Conservation (phyloP, 257 asterid genomes). For the Rauvolfia tetraphylla region DNA sequence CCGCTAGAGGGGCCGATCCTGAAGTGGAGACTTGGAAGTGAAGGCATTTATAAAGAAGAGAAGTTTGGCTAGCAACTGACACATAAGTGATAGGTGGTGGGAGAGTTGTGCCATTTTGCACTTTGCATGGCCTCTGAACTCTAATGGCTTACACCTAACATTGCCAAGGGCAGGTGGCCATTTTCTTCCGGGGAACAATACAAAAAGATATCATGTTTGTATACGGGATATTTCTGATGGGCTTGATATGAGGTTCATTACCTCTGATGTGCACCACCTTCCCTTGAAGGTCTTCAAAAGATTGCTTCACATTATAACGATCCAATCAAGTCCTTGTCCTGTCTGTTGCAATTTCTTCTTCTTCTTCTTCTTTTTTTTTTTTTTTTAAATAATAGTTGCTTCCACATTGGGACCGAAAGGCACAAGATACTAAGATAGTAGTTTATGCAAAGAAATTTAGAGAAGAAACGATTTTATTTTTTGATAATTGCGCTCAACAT, state of each 20-base stretch:
- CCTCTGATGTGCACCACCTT: not conserved
- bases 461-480: too few relatives aligned
- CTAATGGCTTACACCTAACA: constrained; percentile 38
- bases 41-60: constrained; percentile 28
- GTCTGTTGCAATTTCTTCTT: too few relatives aligned
- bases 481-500: too few relatives aligned
- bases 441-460: too few relatives aligned
- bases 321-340: not conserved
- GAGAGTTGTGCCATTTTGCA: constrained; percentile 46
- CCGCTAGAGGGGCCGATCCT: not conserved
- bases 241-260: not conserved
- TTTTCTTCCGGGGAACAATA: constrained; percentile 2
- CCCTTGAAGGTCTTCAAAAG: not conserved
- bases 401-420: too few relatives aligned
- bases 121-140: constrained; percentile 40
- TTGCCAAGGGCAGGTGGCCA: constrained; percentile 31
- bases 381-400: too few relatives aligned
- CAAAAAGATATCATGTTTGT: not conserved
- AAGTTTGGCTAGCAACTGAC: constrained; percentile 23
- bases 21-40: constrained; percentile 11
- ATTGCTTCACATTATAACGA: not conserved
- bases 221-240: not conserved
- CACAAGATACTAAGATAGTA: too few relatives aligned
- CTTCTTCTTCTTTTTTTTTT: too few relatives aligned
- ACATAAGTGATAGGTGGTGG: constrained; percentile 23